These are phyloP conservation scores for Trifolium pratense DNA, from an alignment of 306 rosid species.

Conservation along the genomic window DNA sequence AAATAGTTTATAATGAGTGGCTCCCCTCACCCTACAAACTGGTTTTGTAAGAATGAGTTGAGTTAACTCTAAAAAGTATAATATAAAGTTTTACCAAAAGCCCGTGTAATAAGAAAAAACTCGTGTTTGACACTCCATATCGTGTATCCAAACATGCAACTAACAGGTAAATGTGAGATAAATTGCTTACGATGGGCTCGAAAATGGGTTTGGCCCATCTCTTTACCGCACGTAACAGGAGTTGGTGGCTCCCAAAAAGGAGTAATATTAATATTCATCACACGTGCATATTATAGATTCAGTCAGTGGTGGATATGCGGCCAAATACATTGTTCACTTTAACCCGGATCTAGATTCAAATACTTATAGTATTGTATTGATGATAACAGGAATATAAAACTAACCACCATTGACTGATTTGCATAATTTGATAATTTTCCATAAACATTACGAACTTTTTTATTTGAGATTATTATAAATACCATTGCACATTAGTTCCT, in stretches of 20 bases:
- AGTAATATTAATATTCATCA: slow-evolving; percentile 23
- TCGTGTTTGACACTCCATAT: not conserved
- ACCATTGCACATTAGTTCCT: slow-evolving; percentile 13
- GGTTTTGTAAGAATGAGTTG: not conserved
- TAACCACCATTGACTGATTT: not conserved
- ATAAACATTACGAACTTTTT: slow-evolving; percentile 12
- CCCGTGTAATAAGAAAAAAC: not conserved
- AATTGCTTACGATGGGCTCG: not conserved
- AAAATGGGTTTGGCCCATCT: not conserved
- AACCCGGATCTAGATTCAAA: slow-evolving; percentile 2
- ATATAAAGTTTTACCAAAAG: not conserved
- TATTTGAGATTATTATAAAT: slow-evolving; percentile 2
- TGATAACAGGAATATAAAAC: slow-evolving; percentile 12
- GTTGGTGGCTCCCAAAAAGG: not conserved
- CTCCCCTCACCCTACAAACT: not conserved
- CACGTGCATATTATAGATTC: slow-evolving; percentile 26
- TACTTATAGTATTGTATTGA: not conserved
- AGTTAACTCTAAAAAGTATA: not conserved
- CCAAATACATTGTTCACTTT: not conserved
- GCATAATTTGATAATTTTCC: slow-evolving; percentile 35
- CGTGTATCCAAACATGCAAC: slow-evolving; percentile 8
- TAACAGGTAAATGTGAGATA: not conserved
- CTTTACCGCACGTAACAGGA: not conserved
- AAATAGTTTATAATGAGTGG: slow-evolving; percentile 1
- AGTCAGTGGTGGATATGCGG: not conserved